phyloP scores from a whole-genome alignment of 768 basidiomycete genomes.

The Russula abietina region DNA sequence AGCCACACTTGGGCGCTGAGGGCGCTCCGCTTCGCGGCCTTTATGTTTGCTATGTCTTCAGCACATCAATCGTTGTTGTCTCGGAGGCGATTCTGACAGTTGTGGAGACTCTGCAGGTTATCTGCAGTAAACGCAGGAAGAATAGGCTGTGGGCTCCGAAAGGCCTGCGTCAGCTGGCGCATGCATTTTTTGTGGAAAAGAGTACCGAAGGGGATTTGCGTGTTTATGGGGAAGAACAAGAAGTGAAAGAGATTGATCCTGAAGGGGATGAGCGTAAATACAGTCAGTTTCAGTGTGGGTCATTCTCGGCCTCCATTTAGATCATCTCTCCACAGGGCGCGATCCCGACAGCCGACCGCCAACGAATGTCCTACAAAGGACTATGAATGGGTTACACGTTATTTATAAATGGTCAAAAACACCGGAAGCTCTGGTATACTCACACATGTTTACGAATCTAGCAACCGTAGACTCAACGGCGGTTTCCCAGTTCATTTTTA shows the following conservation, averaged over 20 bases:
- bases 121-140: slow-evolving; percentile 34
- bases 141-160: slow-evolving; percentile 48
- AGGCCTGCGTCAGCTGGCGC: slow-evolving; percentile 35
- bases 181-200: slow-evolving; percentile 29
- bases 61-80: slow-evolving; percentile 39
- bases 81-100: slow-evolving; percentile 35
- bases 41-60: slow-evolving; percentile 47
- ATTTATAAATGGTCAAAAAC: slow-evolving; percentile 39
- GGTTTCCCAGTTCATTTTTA: slow-evolving; percentile 41
- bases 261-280: slow-evolving; percentile 26
- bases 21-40: slow-evolving; percentile 37
- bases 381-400: slow-evolving; percentile 34
- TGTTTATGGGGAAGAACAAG: slow-evolving; percentile 31
- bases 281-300: slow-evolving; percentile 15
- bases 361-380: slow-evolving; percentile 37
- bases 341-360: slow-evolving; percentile 48
- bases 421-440: slow-evolving; percentile 37
- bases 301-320: neutral
- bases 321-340: slow-evolving; percentile 27
- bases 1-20: slow-evolving; percentile 31
- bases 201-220: slow-evolving; percentile 27
- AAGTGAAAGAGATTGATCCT: slow-evolving; percentile 28
- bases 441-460: neutral
- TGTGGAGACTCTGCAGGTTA: slow-evolving; percentile 35
- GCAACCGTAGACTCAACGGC: neutral